Evolutionary conservation across 306 rosid genomes (phyloP).

Genomic region (Bauhinia variegata): DNA sequence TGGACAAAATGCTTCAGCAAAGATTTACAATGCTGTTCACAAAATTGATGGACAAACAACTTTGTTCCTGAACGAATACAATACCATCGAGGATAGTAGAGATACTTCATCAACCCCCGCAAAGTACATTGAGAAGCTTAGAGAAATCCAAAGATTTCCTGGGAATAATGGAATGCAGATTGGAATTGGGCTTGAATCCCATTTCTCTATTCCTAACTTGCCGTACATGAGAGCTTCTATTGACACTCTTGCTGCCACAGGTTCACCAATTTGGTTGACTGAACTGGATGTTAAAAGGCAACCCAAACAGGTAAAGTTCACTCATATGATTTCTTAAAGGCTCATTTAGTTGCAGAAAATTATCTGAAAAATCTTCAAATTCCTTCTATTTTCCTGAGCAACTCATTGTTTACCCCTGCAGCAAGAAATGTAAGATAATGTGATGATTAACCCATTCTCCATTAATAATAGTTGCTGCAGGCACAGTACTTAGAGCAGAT

Average conservation of each 20-base stretch:
- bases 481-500: slow-evolving; percentile 54
- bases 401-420: no score
- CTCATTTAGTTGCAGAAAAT: no score
- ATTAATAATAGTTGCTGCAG: no score
- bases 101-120: slow-evolving; percentile 48
- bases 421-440: no score
- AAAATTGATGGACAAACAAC: slow-evolving; percentile 43
- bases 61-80: slow-evolving; percentile 69
- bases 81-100: slow-evolving; percentile 61
- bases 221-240: slow-evolving; percentile 69
- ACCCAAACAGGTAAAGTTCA: slow-evolving; percentile 56
- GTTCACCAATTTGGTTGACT: slow-evolving; percentile 74
- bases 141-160: slow-evolving; percentile 40
- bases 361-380: no score
- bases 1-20: slow-evolving; percentile 42
- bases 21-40: slow-evolving; percentile 45
- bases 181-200: slow-evolving; percentile 74
- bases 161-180: slow-evolving; percentile 21
- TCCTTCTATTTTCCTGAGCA: no score
- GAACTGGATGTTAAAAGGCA: slow-evolving; percentile 61
- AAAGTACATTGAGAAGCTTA: slow-evolving; percentile 56
- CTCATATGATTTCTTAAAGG: no score
- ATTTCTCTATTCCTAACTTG: slow-evolving; percentile 58
- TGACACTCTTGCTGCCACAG: slow-evolving; percentile 66
- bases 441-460: no score